Conservation (phyloP, 2,329 filamentous ascomycete species). For the Pseudogymnoascus sp. region DNA sequence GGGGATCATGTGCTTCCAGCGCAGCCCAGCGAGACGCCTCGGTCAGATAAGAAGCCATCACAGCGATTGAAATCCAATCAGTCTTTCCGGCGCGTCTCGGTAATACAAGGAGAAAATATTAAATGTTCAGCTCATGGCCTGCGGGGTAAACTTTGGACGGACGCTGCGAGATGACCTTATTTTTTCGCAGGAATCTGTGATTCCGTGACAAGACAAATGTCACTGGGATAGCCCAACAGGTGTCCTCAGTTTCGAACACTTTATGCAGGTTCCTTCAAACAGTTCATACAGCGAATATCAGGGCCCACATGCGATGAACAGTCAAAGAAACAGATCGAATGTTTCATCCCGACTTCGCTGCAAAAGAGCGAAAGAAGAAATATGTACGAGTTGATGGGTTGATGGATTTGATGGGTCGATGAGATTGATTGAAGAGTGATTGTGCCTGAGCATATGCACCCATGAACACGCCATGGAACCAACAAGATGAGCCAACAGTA, state of each 20-base stretch:
- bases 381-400: neutral
- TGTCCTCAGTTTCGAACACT: neutral
- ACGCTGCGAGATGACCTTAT: neutral
- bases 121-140: neutral
- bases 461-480: neutral
- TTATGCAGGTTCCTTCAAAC: slow-evolving; percentile 7
- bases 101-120: neutral
- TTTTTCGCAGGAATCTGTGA: neutral
- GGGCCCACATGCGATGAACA: slow-evolving; percentile 3
- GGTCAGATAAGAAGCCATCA: neutral
- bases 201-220: slow-evolving; percentile 4
- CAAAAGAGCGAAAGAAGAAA: neutral
- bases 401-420: neutral
- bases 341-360: slow-evolving; percentile 1
- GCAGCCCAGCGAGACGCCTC: slow-evolving; percentile 20
- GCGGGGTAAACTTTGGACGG: neutral
- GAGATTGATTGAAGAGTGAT: neutral
- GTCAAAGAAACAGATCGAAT: neutral
- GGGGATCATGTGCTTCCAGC: slow-evolving; percentile 28
- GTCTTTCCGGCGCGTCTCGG: neutral
- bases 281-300: slow-evolving; percentile 2
- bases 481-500: neutral
- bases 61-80: slow-evolving; percentile 4
- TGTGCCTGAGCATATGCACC: neutral
- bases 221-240: slow-evolving; percentile 1